Evolutionary conservation across 169 alveolate species (phyloP), one percentile per base, ranked within the genome.

Genomic region (Cryptosporidium andersoni): DNA sequence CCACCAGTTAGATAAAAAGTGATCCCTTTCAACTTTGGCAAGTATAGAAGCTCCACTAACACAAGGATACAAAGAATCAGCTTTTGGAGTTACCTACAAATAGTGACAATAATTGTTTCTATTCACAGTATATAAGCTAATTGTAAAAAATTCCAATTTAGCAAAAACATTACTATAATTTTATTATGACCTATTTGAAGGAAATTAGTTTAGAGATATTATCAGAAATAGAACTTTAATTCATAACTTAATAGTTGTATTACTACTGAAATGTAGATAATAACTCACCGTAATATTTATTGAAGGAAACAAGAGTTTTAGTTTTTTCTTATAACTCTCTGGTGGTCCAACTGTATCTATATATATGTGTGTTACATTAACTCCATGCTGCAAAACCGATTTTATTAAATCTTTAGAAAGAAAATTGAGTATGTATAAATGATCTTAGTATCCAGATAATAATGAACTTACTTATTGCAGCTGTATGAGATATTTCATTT

Each of bases 21-120:
- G 67, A 90, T 97, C 99, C 88, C 99, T 92, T 48, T 97, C 94
- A 40, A 97, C 99, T 90, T 97, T 97, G 34, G 99, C 99, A 65
- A 93, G 90, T 39, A 98, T 97, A 36, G 98, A 95, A 1, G 99
- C 99, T 11, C 99, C 99, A 80, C 98, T 93, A 45, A 98, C 99
- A 42, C 95, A 95, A 56, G 97, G 96, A 85, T 65, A 96, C 52
- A 93, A 92, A 48, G 98, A 91, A 89, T 98, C 99, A 2, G 99
- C 99, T 85, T 97, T 98, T 64, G 94, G 81, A 51, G 89, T 51
- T 9, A 25, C 25, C 25, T 25, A 25, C 25, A 25, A 25, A 25
- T 25, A 0, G 0, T 0, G 25, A 25, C 0, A 25, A 25, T 25
- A 25, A 25, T 25, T 25, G 25, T 25, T 25, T 25, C 25, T 25